Base-by-base conservation (phyloP, 2,329 filamentous ascomycete species). In the Colletotrichum tropicale region DNA sequence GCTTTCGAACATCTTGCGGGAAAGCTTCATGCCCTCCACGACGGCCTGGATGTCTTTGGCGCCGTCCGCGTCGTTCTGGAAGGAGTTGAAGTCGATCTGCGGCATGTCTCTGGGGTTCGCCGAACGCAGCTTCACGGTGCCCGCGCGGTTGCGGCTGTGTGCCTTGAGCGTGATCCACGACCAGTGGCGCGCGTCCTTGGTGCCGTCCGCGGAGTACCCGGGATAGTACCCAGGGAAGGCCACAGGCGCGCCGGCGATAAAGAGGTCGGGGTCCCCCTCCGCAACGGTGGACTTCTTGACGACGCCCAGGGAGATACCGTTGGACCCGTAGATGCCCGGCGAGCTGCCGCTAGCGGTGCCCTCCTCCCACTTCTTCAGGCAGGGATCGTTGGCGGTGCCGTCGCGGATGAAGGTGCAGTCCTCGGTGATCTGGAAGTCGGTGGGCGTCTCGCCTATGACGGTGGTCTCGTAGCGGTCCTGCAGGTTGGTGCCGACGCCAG, bases 401-500 rank as follows among this genome's bases (percentile, higher is more conserved):
- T 78, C 78, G 15, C 81, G 77, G 70, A 48, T 24, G 56, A 82
- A 84, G 34, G 80, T 82, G 61, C 83, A 84, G 60, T 79, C 80
- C 12, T 75, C 48, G n/a, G 62, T 77, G 71, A 78, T 66, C 32
- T 80, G 76, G 56, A 83, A 84, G 78, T 84, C 77, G 18, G 78
- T 78, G 68, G 68, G 79, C 10, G 72, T 77, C 60, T 77, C 75
- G 64, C 58, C 78, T 48, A 77, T 78, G 67, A 80, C 74, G 34
- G 75, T 73, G 3, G 77, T 76, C 55, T 83, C 81, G 16, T 83
- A 81, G 61, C 81, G 81, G 28, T 83, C 82, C 30, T 80, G 79
- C 0, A 83, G 71, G 81, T 93, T 93, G 52, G 86, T 87, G 32
- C 92, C 93, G 13, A 94, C 92, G 62, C 91, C 92, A 0, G 91